Percentiles rank a stretch among this genome's conserved stretches.
phyloP scores from a whole-genome alignment of 495 filamentous ascomycete genomes.

The Extremus antarcticus region DNA sequence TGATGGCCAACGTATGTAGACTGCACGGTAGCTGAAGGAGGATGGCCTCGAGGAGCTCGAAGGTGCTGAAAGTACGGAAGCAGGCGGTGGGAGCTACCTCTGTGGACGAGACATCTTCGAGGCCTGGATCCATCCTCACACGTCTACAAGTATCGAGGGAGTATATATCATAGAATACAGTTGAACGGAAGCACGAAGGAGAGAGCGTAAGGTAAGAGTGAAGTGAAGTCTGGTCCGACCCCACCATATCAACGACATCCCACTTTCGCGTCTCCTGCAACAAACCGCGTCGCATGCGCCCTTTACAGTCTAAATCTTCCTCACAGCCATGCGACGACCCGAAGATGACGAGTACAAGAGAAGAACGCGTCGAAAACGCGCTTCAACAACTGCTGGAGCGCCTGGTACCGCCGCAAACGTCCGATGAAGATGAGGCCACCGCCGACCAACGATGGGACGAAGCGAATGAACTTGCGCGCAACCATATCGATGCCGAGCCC shows the following conservation, averaged over 20 bases:
- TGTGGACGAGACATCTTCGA: no score
- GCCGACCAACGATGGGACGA: slow-evolving; percentile 32
- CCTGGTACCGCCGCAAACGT: slow-evolving; percentile 23
- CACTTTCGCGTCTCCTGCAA: neutral
- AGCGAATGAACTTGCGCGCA: slow-evolving; percentile 26
- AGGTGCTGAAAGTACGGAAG: no score
- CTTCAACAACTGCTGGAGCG: slow-evolving; percentile 32
- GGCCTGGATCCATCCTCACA: no score
- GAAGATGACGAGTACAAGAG: slow-evolving; percentile 16
- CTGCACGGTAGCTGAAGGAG: no score
- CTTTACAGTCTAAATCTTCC: neutral
- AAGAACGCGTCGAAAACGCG: slow-evolving; percentile 34
- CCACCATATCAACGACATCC: neutral
- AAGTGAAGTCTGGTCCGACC: neutral
- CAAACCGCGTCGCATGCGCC: neutral
- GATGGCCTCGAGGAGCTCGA: no score
- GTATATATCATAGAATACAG: no score
- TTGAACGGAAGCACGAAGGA: no score
- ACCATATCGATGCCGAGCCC: slow-evolving; percentile 3
- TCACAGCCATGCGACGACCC: neutral
- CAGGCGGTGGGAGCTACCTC: no score
- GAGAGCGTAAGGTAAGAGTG: neutral
- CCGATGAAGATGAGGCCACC: slow-evolving; percentile 27
- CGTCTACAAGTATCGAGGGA: no score
- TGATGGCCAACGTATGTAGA: no score